These are phyloP conservation scores for Alternaria sp. DNA, from an alignment of 2,329 filamentous ascomycete species.

Conservation along the genomic window DNA sequence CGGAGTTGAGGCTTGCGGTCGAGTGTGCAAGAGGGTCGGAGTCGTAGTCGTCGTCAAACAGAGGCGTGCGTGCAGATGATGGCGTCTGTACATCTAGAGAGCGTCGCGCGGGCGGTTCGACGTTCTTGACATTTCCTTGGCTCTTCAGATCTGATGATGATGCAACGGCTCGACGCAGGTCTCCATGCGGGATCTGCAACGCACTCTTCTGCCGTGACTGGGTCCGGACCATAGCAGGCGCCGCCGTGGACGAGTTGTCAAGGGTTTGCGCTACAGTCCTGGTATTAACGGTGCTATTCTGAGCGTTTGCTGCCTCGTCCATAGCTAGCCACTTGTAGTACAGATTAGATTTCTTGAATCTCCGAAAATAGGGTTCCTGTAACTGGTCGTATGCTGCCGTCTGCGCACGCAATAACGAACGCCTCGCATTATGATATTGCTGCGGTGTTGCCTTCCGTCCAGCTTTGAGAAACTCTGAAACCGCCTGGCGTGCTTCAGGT, in stretches of 20 bases:
- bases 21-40: slow-evolving; percentile 79
- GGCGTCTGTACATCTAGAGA: slow-evolving; percentile 74
- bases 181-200: slow-evolving; percentile 51
- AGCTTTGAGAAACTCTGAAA: slow-evolving; percentile 80
- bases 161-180: slow-evolving; percentile 67
- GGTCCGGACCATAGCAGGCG: slow-evolving; percentile 56
- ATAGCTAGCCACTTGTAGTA: slow-evolving; percentile 96
- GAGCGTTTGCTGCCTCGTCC: slow-evolving; percentile 68
- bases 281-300: slow-evolving; percentile 38
- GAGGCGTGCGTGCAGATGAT: slow-evolving; percentile 57
- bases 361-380: slow-evolving; percentile 79
- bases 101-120: slow-evolving; percentile 62
- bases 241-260: slow-evolving; percentile 29
- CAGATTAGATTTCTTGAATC: slow-evolving; percentile 90
- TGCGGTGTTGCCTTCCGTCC: slow-evolving; percentile 78
- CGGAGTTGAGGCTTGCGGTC: slow-evolving; percentile 80
- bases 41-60: slow-evolving; percentile 86
- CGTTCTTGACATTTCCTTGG: slow-evolving; percentile 56
- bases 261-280: slow-evolving; percentile 39
- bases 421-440: slow-evolving; percentile 84
- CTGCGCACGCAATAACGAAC: slow-evolving; percentile 82
- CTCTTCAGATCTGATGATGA: slow-evolving; percentile 68
- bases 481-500: slow-evolving; percentile 71
- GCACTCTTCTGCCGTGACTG: slow-evolving; percentile 56
- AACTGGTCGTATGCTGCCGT: slow-evolving; percentile 85